Base-by-base conservation (phyloP, 345 rosid genomes). In the Pelargonium nanum region DNA sequence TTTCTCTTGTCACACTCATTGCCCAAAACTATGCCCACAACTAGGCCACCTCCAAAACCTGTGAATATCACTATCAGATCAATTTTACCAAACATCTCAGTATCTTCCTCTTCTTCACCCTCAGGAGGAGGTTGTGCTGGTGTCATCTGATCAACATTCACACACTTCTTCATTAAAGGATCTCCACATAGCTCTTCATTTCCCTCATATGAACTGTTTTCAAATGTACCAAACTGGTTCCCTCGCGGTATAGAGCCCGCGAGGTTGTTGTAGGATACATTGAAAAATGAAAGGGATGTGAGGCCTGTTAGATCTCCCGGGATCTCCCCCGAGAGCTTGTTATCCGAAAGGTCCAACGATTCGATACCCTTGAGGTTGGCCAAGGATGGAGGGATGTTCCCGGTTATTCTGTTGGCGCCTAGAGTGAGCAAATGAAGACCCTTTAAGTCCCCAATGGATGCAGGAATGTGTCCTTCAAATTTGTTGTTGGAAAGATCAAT, bases 21-120 rank as follows among this genome's bases (percentile, higher is more conserved):
- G 17, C 70, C 72, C 26, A 66, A 23, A 19, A 63, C 23, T 24
- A 59, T 10, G 19, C 70, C 68, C 21, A 62, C 3, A 12, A 69
- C 30, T 2, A 68, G 1, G 12, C 76, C 72, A 15, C 24, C 48
- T 24, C 26, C 72, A 24, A 56, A 68, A 23, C 72, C 72, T 17
- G 59, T 34, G 24, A 53, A 2, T 16, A 67, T 54, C 5, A 55
- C 17, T 55, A 13, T 56, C 72, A 68, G 59, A 4, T 16, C 65
- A 22, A 68, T 28, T 20, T 53, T 50, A 4, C 51, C 12, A 23
- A 24, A 54, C 12, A 32, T 45, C 23, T 17, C 32, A 0, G 19
- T 19, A 1, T 34, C 55, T 2, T 23, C 66, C 21, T 56, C 19
- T 59, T 40, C 48, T 12, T 63, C 62, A 17, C 55, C 59, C 32